phyloP scores from a whole-genome alignment of 768 basidiomycete genomes.

The Strobilomyces confusus region DNA sequence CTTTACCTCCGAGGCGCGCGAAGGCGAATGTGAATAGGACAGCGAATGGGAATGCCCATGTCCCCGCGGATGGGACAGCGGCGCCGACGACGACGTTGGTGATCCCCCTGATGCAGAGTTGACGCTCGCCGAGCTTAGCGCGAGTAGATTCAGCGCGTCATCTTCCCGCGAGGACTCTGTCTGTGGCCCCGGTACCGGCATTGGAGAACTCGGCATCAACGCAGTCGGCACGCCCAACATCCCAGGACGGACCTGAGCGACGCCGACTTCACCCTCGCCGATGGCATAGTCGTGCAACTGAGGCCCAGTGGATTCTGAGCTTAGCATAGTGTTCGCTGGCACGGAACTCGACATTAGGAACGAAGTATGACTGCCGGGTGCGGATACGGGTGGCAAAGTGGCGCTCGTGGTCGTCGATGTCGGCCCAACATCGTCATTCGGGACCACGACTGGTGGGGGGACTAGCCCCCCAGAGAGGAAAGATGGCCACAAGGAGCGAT shows the following conservation, averaged over 20 bases:
- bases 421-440: slow-evolving; percentile 8
- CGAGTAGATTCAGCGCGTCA: slow-evolving; percentile 27
- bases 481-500: slow-evolving; percentile 89
- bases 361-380: slow-evolving; percentile 4
- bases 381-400: slow-evolving; percentile 8
- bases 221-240: slow-evolving; percentile 36
- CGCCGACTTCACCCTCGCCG: slow-evolving; percentile 29
- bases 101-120: slow-evolving; percentile 1
- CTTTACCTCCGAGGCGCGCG: slow-evolving; percentile 1
- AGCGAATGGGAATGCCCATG: neutral
- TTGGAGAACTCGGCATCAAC: neutral
- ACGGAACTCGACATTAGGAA: slow-evolving; percentile 50
- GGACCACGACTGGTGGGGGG: slow-evolving; percentile 41
- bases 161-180: slow-evolving; percentile 11
- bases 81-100: slow-evolving; percentile 17
- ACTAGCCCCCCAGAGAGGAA: slow-evolving; percentile 71
- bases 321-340: slow-evolving; percentile 30
- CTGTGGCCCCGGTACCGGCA: slow-evolving; percentile 3
- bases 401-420: slow-evolving; percentile 7
- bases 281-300: slow-evolving; percentile 65
- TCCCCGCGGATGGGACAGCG: neutral
- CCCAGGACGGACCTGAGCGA: slow-evolving; percentile 62
- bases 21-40: slow-evolving; percentile 3
- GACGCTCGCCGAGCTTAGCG: slow-evolving; percentile 16
- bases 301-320: slow-evolving; percentile 39